Conservation (phyloP, 495 filamentous ascomycete genomes). For the Coniosporium apollinis region DNA sequence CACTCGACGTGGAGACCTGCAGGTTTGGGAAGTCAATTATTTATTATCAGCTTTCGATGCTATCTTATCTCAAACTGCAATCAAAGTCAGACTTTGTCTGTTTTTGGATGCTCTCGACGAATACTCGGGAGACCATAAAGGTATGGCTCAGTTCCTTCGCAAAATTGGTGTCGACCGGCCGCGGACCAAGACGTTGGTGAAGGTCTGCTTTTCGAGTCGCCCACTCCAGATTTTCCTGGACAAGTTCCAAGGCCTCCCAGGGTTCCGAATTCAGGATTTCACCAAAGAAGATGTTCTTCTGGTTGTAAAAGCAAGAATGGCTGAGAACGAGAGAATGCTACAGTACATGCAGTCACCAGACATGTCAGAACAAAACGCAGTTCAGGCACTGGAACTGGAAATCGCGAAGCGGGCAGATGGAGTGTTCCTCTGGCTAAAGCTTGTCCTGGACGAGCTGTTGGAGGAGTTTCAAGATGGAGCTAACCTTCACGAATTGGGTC, state of each 20-base stretch:
- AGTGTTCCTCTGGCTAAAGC: neutral
- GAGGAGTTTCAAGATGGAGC: too few species aligned
- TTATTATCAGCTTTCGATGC: neutral
- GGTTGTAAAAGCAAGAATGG: neutral
- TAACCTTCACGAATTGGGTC: too few species aligned
- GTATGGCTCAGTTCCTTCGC: conserved; percentile 1
- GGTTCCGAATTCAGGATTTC: neutral
- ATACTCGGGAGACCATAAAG: conserved; percentile 4
- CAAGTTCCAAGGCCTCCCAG: conserved; percentile 1
- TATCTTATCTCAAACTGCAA: neutral
- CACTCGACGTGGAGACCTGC: neutral
- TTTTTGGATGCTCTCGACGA: conserved; percentile 13
- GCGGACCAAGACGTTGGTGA: conserved; percentile 3
- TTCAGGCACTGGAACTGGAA: neutral
- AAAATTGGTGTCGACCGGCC: neutral
- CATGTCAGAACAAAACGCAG: neutral
- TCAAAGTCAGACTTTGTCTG: neutral
- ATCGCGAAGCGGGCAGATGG: neutral
- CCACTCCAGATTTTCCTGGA: conserved; percentile 9
- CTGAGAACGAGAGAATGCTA: neutral
- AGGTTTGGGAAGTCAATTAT: too few species aligned
- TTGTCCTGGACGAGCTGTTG: neutral
- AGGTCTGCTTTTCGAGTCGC: conserved; percentile 8
- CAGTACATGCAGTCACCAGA: neutral
- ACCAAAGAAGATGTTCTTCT: neutral